Evolutionary conservation across 371 early-diverging fungal genomes (phyloP).

Genomic region (Mucor lusitanicus): DNA sequence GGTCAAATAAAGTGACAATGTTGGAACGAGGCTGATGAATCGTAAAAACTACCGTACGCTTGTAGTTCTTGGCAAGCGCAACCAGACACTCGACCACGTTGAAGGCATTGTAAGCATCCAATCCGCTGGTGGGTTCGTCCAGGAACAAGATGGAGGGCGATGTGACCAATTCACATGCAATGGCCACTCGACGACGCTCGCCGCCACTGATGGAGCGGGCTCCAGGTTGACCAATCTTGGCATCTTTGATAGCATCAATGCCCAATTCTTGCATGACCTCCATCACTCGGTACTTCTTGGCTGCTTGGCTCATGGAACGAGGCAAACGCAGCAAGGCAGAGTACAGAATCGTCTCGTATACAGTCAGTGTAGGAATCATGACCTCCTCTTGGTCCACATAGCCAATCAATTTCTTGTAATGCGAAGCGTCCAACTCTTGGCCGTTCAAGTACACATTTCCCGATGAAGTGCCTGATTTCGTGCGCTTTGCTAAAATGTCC

Average conservation of each 20-base stretch:
- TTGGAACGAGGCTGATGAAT: conserved; percentile 97
- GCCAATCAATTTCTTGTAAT: conserved; percentile 70
- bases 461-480: conserved; percentile 57
- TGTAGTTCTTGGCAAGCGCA: conserved; percentile 76
- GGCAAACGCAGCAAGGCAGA: conserved; percentile 82
- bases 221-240: conserved; percentile 78
- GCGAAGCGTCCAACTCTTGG: conserved; percentile 47
- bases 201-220: conserved; percentile 85
- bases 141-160: conserved; percentile 89
- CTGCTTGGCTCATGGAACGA: conserved; percentile 56
- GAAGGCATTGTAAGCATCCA: conserved; percentile 91
- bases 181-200: conserved; percentile 83
- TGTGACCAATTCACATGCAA: conserved; percentile 88
- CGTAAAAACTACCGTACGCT: conserved; percentile 90
- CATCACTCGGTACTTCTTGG: conserved; percentile 64
- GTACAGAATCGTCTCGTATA: conserved; percentile 80
- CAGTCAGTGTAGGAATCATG: conserved; percentile 81
- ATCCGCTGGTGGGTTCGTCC: conserved; percentile 95
- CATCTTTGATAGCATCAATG: conserved; percentile 74
- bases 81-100: conserved; percentile 90
- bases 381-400: conserved; percentile 90
- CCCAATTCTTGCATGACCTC: conserved; percentile 80
- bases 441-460: conserved; percentile 74
- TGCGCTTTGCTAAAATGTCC: conserved; percentile 76
- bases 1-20: conserved; percentile 89